Conservation (phyloP, 2,329 filamentous ascomycete species). For the Coleophoma eucalyptorum region DNA sequence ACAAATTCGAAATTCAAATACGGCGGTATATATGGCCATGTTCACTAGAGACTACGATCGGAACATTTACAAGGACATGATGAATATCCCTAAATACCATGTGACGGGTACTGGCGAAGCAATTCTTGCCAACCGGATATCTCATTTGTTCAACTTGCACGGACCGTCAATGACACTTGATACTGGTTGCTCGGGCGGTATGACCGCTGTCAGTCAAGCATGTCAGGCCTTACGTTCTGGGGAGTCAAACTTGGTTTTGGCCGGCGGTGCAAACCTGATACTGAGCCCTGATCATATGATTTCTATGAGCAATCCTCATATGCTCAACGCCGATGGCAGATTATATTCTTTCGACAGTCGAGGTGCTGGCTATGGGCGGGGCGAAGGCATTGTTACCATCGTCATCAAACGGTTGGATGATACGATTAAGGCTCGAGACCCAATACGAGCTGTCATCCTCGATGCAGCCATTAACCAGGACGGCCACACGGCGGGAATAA, state of each 20-base stretch:
- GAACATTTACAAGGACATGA: not conserved
- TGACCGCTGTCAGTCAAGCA: constrained; percentile 51
- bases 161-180: constrained; percentile 55
- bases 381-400: constrained; percentile 58
- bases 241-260: constrained; percentile 39
- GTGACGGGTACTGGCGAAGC: constrained; percentile 24
- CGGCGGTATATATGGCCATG: not conserved
- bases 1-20: constrained; percentile 8
- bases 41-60: constrained; percentile 1
- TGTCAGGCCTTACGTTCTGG: constrained; percentile 42
- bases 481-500: constrained; percentile 40
- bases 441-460: constrained; percentile 39
- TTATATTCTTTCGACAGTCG: constrained; percentile 47
- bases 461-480: constrained; percentile 39
- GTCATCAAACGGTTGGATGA: constrained; percentile 52
- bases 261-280: constrained; percentile 31
- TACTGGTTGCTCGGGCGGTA: constrained; percentile 53
- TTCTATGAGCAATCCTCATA: constrained; percentile 21
- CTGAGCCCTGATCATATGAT: constrained; percentile 21
- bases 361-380: constrained; percentile 61
- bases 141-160: constrained; percentile 49
- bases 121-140: constrained; percentile 51
- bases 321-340: constrained; percentile 26
- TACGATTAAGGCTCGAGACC: constrained; percentile 36
- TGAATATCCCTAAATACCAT: not conserved